phyloP scores from a whole-genome alignment of 176 grass and related monocot genomes.

The Puya raimondii region DNA sequence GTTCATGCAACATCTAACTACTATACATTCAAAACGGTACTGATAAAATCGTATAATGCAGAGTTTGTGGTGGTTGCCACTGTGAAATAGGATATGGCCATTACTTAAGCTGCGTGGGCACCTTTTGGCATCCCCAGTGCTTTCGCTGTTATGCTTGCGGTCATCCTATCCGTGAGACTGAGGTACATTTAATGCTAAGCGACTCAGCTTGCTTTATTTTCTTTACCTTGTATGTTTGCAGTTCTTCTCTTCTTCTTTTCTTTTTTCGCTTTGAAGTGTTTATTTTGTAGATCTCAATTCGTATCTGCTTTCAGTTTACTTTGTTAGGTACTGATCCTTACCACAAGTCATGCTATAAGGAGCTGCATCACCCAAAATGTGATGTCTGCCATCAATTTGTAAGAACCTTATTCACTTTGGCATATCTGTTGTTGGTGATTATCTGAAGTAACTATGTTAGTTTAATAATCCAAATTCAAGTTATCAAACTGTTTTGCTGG shows the following conservation, averaged over 20 bases:
- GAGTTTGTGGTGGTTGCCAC: conserved; percentile 75
- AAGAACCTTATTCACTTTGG: conserved; percentile 25
- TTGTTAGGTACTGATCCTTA: conserved; percentile 62
- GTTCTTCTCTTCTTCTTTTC: neutral
- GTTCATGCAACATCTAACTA: conserved; percentile 1
- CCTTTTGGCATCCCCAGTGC: conserved; percentile 89
- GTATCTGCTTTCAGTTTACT: conserved; percentile 58
- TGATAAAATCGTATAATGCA: conserved; percentile 22
- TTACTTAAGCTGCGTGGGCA: conserved; percentile 96
- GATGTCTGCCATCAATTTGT: conserved; percentile 96
- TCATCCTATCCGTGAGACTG: conserved; percentile 60
- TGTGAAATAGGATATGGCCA: conserved; percentile 86
- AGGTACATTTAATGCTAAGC: conserved; percentile 38
- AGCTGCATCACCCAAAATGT: conserved; percentile 89
- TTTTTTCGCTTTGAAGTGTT: neutral
- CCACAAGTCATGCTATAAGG: conserved; percentile 91
- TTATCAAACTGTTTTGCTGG: no score
- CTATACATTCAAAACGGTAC: neutral
- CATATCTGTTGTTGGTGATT: neutral
- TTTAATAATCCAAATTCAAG: neutral
- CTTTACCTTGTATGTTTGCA: conserved; percentile 4
- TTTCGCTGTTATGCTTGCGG: conserved; percentile 56
- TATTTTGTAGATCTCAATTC: conserved; percentile 2
- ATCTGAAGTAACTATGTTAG: neutral
- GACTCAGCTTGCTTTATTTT: conserved; percentile 1